Evolutionary conservation across 2,329 filamentous ascomycete species (phyloP).

Genomic region (Talaromyces sp.): DNA sequence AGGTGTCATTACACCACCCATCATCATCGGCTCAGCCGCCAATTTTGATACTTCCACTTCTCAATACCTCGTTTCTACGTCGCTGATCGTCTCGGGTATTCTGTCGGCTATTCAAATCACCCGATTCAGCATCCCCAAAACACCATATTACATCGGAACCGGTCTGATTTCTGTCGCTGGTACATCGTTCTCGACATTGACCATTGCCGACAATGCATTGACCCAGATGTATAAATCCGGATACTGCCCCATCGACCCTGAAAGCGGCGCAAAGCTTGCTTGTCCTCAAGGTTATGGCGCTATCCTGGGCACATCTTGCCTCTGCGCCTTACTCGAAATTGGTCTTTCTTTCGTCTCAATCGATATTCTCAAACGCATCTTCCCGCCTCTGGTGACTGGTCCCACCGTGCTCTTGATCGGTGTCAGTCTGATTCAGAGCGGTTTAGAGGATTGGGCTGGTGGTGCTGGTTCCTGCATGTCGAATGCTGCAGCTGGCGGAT

Average conservation of each 20-base stretch:
- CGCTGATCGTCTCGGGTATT: constrained; percentile 64
- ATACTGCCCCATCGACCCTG: constrained; percentile 56
- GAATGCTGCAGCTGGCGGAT: constrained; percentile 35
- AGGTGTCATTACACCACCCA: constrained; percentile 60
- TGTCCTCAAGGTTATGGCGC: constrained; percentile 67
- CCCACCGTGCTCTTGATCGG: constrained; percentile 66
- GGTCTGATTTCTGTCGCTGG: constrained; percentile 66
- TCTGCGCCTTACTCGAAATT: constrained; percentile 57
- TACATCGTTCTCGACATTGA: constrained; percentile 64
- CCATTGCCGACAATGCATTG: constrained; percentile 61
- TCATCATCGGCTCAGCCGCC: constrained; percentile 60
- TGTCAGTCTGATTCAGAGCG: constrained; percentile 59
- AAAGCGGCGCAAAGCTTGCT: constrained; percentile 53
- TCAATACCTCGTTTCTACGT: constrained; percentile 66
- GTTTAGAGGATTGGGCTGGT: constrained; percentile 67
- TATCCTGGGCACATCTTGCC: constrained; percentile 54
- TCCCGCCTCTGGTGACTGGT: constrained; percentile 66
- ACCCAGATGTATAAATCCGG: constrained; percentile 62
- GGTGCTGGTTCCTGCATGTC: constrained; percentile 51
- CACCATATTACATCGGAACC: constrained; percentile 63
- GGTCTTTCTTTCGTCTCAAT: constrained; percentile 62
- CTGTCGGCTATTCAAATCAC: constrained; percentile 65
- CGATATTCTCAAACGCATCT: constrained; percentile 57
- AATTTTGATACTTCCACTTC: constrained; percentile 54
- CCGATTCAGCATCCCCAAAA: constrained; percentile 59